A percentile compares a stretch with the other conserved stretches of the same genome.
Evolutionary conservation across 1,284 basidiomycete species (phyloP).

Genomic region (Hortiboletus rubellus): DNA sequence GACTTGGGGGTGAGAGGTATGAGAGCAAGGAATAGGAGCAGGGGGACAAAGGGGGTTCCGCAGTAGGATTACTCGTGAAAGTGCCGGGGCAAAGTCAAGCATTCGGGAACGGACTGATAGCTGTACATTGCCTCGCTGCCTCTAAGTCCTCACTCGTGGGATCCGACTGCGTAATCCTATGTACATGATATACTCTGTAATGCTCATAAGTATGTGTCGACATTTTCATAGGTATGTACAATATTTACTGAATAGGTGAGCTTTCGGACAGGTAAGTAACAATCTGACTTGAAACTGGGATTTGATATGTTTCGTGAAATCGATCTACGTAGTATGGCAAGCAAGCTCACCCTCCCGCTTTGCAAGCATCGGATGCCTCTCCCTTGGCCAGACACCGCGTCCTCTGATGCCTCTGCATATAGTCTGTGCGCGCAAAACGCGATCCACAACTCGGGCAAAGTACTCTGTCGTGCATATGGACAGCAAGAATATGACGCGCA

Average conservation of each 20-base stretch:
- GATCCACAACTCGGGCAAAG: conserved; percentile 15
- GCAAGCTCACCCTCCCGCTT: background rate
- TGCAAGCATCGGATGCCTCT: background rate
- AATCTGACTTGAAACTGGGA: background rate
- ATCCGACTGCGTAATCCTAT: background rate
- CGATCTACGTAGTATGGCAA: background rate
- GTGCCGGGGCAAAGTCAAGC: conserved; percentile 28
- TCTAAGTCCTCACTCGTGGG: too few relatives aligned
- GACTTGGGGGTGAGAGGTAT: conserved; percentile 18
- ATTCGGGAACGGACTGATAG: conserved; percentile 23
- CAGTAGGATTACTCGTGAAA: conserved; percentile 33
- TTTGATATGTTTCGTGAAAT: background rate
- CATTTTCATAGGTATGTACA: background rate
- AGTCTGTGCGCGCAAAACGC: conserved; percentile 25
- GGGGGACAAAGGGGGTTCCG: conserved; percentile 31
- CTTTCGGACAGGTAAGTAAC: too few relatives aligned
- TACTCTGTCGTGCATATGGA: conserved; percentile 25
- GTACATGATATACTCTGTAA: too few relatives aligned
- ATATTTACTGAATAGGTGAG: too few relatives aligned
- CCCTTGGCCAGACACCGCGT: conserved; percentile 8
- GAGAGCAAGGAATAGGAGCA: conserved; percentile 30
- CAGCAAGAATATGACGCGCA: conserved; percentile 22
- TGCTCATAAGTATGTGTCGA: too few relatives aligned
- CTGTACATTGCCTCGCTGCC: too few relatives aligned
- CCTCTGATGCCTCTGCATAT: conserved; percentile 26